These are phyloP conservation scores for Coniochaeta pulveracea DNA, from an alignment of 2,329 filamentous ascomycete genomes.

Conservation along the genomic window DNA sequence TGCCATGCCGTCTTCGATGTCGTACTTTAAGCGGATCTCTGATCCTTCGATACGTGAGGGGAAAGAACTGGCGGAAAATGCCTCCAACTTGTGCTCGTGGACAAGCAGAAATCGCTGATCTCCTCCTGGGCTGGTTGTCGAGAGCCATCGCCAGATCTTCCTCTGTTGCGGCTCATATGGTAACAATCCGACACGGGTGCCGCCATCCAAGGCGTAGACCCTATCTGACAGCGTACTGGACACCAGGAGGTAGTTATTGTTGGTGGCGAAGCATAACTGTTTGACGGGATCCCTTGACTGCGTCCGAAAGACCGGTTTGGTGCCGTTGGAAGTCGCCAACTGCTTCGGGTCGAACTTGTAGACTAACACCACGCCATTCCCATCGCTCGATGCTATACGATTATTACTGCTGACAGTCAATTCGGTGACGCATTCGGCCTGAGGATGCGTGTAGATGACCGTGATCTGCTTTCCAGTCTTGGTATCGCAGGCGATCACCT, in stretches of 20 bases:
- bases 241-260: conserved; percentile 7
- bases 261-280: conserved; percentile 8
- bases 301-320: conserved; percentile 1
- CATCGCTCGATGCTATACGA: conserved; percentile 6
- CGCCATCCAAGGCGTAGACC: conserved; percentile 3
- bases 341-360: conserved; percentile 4
- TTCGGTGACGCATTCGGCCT: conserved; percentile 5
- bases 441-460: conserved; percentile 8
- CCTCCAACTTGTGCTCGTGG: conserved; percentile 3
- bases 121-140: background rate
- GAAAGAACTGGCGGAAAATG: conserved; percentile 3
- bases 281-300: conserved; percentile 3
- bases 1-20: background rate
- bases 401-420: conserved; percentile 4
- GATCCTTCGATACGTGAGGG: conserved; percentile 1
- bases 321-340: conserved; percentile 1
- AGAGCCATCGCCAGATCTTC: conserved; percentile 7
- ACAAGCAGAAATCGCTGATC: conserved; percentile 4
- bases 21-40: conserved; percentile 4
- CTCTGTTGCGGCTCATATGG: conserved; percentile 4
- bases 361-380: conserved; percentile 5
- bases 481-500: conserved; percentile 7
- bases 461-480: conserved; percentile 5
- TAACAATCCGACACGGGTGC: conserved; percentile 4
- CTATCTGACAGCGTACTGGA: conserved; percentile 4